Percentiles rank a stretch among this genome's conserved stretches.
Evolutionary conservation across 495 filamentous ascomycete species (phyloP).

Genomic region (Penicillium antarcticum): DNA sequence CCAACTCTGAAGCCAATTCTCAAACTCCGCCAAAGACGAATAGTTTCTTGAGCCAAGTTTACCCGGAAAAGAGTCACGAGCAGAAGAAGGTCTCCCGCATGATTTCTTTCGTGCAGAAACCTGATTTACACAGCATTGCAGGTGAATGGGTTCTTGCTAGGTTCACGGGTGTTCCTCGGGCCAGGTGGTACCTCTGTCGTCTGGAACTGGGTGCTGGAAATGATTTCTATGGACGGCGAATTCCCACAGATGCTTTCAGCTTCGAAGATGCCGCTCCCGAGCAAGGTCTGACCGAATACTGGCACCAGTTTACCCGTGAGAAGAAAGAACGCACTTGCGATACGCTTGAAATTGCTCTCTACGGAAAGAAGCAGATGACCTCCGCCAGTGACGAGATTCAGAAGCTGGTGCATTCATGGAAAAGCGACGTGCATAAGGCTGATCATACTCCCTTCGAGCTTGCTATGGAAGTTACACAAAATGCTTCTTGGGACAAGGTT

Average conservation of each 20-base stretch:
- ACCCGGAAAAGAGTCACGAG: slow-evolving; percentile 13
- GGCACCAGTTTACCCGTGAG: slow-evolving; percentile 11
- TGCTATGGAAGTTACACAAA: background rate
- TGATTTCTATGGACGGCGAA: slow-evolving; percentile 7
- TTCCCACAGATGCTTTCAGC: slow-evolving; percentile 14
- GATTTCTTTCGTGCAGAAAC: slow-evolving; percentile 41
- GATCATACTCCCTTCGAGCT: background rate
- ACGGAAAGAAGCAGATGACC: background rate
- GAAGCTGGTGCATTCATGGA: background rate
- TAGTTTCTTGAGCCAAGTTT: background rate
- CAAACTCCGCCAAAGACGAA: background rate
- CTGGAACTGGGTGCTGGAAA: slow-evolving; percentile 29
- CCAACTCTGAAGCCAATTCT: too few relatives aligned
- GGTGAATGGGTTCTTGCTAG: slow-evolving; percentile 49
- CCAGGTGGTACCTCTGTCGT: slow-evolving; percentile 48
- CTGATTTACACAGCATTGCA: slow-evolving; percentile 31
- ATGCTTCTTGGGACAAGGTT: background rate
- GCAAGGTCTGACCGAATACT: slow-evolving; percentile 15
- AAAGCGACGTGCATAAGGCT: background rate
- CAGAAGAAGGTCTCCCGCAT: slow-evolving; percentile 30
- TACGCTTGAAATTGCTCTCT: slow-evolving; percentile 7
- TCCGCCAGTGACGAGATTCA: background rate
- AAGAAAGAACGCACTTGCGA: slow-evolving; percentile 14
- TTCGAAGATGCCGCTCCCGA: slow-evolving; percentile 17
- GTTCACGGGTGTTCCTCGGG: slow-evolving; percentile 36